Conservation (phyloP, 108 stramenopile species). For the Nannochloropsis gaditana region DNA sequence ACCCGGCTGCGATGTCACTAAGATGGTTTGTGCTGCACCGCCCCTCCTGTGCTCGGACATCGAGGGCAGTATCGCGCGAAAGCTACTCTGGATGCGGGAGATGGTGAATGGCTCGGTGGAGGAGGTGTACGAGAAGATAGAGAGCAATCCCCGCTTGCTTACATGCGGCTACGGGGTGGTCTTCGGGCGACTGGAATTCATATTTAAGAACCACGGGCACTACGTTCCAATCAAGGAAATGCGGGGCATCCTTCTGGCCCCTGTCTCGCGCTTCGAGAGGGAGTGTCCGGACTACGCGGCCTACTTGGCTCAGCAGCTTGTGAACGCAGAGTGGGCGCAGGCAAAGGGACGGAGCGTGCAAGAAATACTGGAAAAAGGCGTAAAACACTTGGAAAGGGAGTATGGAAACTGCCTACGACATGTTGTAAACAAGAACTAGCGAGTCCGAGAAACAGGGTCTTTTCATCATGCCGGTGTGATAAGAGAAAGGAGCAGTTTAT, state of each 20-base stretch:
- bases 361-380: not conserved
- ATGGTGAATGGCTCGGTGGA: not conserved
- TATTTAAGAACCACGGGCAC: not conserved
- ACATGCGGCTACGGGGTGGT: not conserved
- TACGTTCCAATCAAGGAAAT: not conserved
- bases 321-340: not conserved
- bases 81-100: conserved; percentile 16
- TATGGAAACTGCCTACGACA: not conserved
- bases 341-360: not conserved
- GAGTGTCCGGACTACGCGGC: not conserved
- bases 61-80: conserved; percentile 9
- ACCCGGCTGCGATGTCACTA: not conserved
- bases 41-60: not conserved
- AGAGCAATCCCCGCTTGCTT: not conserved
- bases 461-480: no score
- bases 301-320: not conserved
- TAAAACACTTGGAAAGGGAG: not conserved
- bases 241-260: not conserved
- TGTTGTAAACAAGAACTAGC: not conserved
- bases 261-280: not conserved
- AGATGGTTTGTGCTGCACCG: conserved; percentile 2
- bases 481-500: no score
- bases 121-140: not conserved
- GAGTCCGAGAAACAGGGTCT: no score
- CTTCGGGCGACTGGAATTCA: not conserved